These are phyloP conservation scores for Cladosporium sp. DNA, from an alignment of 2,329 filamentous ascomycete species.

Conservation along the genomic window DNA sequence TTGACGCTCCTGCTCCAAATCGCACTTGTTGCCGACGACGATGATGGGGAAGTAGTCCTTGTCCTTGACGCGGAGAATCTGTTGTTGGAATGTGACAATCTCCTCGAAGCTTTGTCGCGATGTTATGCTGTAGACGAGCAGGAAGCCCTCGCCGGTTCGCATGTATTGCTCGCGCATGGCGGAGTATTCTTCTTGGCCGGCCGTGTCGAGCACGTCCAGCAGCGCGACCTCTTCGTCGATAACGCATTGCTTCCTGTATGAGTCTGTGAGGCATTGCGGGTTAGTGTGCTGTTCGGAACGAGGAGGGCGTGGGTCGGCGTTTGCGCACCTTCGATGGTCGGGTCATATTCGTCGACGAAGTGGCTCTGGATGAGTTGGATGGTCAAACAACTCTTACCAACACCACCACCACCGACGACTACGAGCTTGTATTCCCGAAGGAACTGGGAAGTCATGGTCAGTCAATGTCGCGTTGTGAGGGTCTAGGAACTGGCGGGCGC, in stretches of 20 bases:
- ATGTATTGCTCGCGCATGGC: slow-evolving; percentile 99
- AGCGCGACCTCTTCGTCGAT: slow-evolving; percentile 98
- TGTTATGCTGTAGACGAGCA: slow-evolving; percentile 97
- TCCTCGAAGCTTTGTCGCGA: slow-evolving; percentile 97
- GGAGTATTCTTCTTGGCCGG: slow-evolving; percentile 97
- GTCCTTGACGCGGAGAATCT: slow-evolving; percentile 97
- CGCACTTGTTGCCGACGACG: slow-evolving; percentile 98
- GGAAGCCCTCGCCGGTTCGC: slow-evolving; percentile 95
- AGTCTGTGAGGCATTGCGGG: slow-evolving; percentile 57
- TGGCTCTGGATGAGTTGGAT: slow-evolving; percentile 80
- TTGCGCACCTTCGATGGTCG: slow-evolving; percentile 88
- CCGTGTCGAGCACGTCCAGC: slow-evolving; percentile 95
- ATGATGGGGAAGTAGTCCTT: slow-evolving; percentile 99
- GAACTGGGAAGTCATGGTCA: slow-evolving; percentile 34
- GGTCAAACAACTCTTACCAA: slow-evolving; percentile 98
- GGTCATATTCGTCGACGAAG: slow-evolving; percentile 99
- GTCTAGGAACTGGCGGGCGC: slow-evolving; percentile 10
- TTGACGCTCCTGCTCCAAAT: slow-evolving; percentile 87
- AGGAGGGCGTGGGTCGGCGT: not conserved
- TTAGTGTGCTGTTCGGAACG: slow-evolving; percentile 16
- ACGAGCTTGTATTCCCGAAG: slow-evolving; percentile 60
- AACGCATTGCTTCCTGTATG: slow-evolving; percentile 98
- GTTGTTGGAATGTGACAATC: slow-evolving; percentile 97
- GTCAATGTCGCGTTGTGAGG: slow-evolving; percentile 16
- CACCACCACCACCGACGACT: slow-evolving; percentile 94